Evolutionary conservation across 345 rosid species (phyloP).

Genomic region (Psidium guajava): DNA sequence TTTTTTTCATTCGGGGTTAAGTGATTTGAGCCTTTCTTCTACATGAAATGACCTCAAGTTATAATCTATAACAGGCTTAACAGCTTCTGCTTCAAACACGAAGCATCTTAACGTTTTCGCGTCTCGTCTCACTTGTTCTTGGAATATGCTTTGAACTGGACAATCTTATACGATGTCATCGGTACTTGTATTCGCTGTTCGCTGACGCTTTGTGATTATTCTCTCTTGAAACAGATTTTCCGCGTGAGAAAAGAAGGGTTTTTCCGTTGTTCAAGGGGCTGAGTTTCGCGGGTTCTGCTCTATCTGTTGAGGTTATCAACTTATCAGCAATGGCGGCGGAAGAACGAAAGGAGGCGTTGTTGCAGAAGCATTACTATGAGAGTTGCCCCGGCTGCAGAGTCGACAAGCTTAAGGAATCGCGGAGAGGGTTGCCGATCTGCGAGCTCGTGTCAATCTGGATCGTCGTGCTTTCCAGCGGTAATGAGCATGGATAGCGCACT

Average conservation of each 20-base stretch:
- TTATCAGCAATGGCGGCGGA: constrained; percentile 6
- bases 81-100: background rate
- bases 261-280: constrained; percentile 43
- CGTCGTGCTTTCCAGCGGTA: constrained; percentile 62
- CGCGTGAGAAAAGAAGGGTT: too few species aligned
- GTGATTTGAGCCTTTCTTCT: background rate
- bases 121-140: background rate
- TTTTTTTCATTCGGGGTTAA: background rate
- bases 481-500: background rate
- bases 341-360: constrained; percentile 21
- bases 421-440: constrained; percentile 45
- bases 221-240: background rate
- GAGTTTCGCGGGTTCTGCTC: background rate
- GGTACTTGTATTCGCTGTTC: background rate
- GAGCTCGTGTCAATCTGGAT: constrained; percentile 59
- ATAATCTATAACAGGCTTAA: background rate
- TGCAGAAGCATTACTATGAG: constrained; percentile 40
- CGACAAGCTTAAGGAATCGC: constrained; percentile 42
- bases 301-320: background rate
- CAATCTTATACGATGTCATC: background rate
- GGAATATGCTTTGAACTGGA: background rate
- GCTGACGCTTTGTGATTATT: background rate
- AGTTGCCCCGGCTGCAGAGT: constrained; percentile 79
- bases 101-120: background rate
- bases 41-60: background rate